Base-by-base conservation (phyloP, 208 protist species). In the Crithidia acanthocephali region DNA sequence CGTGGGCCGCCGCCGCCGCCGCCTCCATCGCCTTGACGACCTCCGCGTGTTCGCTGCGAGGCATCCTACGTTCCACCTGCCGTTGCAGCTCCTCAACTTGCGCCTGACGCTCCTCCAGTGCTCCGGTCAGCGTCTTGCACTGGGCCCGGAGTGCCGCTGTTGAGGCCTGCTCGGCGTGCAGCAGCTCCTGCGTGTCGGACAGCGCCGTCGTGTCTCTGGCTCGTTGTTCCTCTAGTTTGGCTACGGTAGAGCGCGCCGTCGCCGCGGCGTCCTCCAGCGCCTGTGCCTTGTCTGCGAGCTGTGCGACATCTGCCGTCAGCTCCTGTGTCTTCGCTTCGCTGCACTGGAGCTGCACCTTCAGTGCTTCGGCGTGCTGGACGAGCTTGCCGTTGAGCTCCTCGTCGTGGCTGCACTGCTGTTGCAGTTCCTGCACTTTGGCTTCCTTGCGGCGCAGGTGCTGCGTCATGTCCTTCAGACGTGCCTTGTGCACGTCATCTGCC, bases 381-480 rank as follows among this genome's bases (percentile, higher is more conserved):
- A 92, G 84, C 35, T 79, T 51, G 15, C 68, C 55, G 47, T 87
- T 78, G 8, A 77, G 28, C 3, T 76, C 70, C 33, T 86, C 82
- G 28, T 80, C 68, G 25, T 58, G 69, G 0, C 48, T 48, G 27
- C 56, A 20, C 58, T 76, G 74, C 10, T 76, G 53, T 47, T 83
- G 58, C 42, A 77, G 35, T 32, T 81, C 66, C 20, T 74, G 72
- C 2, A 76, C 48, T 22, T 75, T 63, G 40, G 50, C 48, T n/a
- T 33, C 70, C 37, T 56, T 81, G 32, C 79, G 68, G 8, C 51
- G 58, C 30, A 86, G 53, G 33, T 72, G 61, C 42, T 55, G 47
- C 22, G 42, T 48, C 18, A 81, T 50, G 11, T 73, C 52, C 28
- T 47, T 61, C 18, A 75, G 47, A 20, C 74, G 82, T 13, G 40